phyloP scores from a whole-genome alignment of 441 rosid species.

The Macaranga tanarius region DNA sequence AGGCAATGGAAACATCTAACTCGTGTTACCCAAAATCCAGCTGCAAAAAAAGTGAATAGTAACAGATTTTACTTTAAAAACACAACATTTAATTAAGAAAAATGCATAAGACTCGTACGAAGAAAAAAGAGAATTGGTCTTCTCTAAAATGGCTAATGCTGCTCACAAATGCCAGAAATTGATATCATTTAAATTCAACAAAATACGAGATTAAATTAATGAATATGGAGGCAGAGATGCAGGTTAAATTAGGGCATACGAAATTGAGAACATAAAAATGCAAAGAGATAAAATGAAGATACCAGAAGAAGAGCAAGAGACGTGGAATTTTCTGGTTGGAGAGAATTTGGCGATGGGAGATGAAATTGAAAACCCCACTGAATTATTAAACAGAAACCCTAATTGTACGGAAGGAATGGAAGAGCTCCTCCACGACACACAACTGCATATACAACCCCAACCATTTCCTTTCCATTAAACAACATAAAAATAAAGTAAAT shows the following conservation, averaged over 20 bases:
- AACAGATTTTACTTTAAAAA: too few relatives aligned
- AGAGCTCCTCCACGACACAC: conserved; percentile 29
- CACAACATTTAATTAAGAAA: too few relatives aligned
- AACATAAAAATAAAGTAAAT: background rate
- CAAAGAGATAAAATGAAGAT: background rate
- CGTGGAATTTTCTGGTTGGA: conserved; percentile 25
- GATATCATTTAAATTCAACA: too few relatives aligned
- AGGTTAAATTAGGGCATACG: background rate
- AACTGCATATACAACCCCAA: conserved; percentile 20
- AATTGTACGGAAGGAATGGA: conserved; percentile 35
- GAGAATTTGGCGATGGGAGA: conserved; percentile 28
- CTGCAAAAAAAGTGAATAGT: too few relatives aligned
- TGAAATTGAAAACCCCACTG: conserved; percentile 33
- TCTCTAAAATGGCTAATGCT: too few relatives aligned
- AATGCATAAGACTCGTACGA: too few relatives aligned
- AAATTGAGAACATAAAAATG: background rate
- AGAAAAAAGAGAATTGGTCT: too few relatives aligned
- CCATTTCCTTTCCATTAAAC: too few relatives aligned
- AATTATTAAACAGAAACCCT: conserved; percentile 35
- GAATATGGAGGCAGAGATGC: background rate
- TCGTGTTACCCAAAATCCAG: too few relatives aligned
- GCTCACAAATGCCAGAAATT: too few relatives aligned
- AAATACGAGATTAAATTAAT: too few relatives aligned
- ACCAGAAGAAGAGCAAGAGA: conserved; percentile 42
- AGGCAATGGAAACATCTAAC: too few relatives aligned